Base-by-base conservation (phyloP, 2,329 filamentous ascomycete species). In the Aspergillus terreus region DNA sequence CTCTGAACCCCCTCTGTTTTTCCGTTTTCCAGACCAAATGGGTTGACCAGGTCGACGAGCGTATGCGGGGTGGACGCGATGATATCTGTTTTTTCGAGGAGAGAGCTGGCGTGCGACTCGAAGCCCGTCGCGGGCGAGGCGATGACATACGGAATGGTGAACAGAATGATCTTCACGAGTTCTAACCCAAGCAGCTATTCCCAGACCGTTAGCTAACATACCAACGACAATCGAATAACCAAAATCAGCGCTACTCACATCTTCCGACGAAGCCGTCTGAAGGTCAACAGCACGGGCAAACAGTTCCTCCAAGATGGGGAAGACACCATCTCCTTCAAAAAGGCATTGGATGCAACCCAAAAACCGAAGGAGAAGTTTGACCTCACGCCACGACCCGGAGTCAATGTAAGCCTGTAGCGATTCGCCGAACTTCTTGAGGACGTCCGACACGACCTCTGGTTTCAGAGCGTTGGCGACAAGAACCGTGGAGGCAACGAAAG, bases 41-140 rank as follows among this genome's bases (percentile, higher is more conserved):
- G 90, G 60, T 96, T 90, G 46, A 97, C 90, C 50, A 96, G 76
- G 25, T 85, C 79, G 67, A 96, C 92, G 33, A 97, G 79, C 2
- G 88, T 82, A 68, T 96, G 90, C 10, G 89, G 88, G 56, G 94
- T 91, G 2, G 87, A 89, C 10, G 92, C 91, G 62, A 97, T 95
- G 58, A 97, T 90, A 50, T 94, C 92, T 2, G 94, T 97, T 77
- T 95, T 96, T 58, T 95, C 89, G 68, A 99, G 84, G 48, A 97
- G 78, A 44, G 88, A 85, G 1, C 81, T 79, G 2, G 90, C 91
- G 65, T 88, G 88, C 58, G 87, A 80, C 61, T 86, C 83, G 64
- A 87, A 85, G 46, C 84, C 83, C 3, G 80, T 78, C 3, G 88
- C 86, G 0, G 86, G 82, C 2, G 88, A 84, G 9, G 86, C 83